Base-by-base conservation (phyloP, 2,329 filamentous ascomycete genomes). In the Ceratocystis alfenasii region DNA sequence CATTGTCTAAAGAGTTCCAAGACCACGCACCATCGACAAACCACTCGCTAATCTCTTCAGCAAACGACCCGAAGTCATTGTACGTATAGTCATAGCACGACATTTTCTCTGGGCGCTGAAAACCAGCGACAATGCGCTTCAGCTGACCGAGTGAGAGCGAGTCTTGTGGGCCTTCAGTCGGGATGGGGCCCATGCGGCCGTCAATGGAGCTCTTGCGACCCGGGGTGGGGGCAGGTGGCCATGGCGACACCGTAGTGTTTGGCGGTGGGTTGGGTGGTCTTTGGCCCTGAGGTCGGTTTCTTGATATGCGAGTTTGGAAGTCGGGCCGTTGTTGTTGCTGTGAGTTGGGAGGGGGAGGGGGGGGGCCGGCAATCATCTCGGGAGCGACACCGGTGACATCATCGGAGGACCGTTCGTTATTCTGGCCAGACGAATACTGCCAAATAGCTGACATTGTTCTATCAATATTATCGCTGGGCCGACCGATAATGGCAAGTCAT, bases 21-120 rank as follows among this genome's bases (percentile, higher is more conserved):
- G 97, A 92, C 75, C 89, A 88, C 69, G 90, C 86, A 71, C 88
- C 88, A 76, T 97, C 96, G 64, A 87, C 86, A 75, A 99, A 99
- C 94, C 94, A 99, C 77, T 99, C 94, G 73, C 97, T 90, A 61
- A 99, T 81, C 78, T 99, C 94, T 69, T 94, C 90, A 20, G 89
- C 85, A 71, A 95, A 87, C 0, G 84, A 78, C 25, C 87, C 86
- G 66, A 83, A 82, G 74, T 93, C 88, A 30, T 82, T 78, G 76
- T 93, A 93, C 69, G 83, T 83, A 74, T 96, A 99, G 68, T 94
- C 91, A 78, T 99, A 99, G 41, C 66, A 63, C 10, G 85, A 84
- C 55, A 82, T 79, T 62, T 87, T 83, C 70, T 91, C 88, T 63
- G 80, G 73, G 69, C 83, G 84, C 17, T 87, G 87, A 70, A 90